Evolutionary conservation across 495 filamentous ascomycete species (phyloP), one percentile per base, ranked within the genome.

Genomic region (Hyaloscypha bicolor): DNA sequence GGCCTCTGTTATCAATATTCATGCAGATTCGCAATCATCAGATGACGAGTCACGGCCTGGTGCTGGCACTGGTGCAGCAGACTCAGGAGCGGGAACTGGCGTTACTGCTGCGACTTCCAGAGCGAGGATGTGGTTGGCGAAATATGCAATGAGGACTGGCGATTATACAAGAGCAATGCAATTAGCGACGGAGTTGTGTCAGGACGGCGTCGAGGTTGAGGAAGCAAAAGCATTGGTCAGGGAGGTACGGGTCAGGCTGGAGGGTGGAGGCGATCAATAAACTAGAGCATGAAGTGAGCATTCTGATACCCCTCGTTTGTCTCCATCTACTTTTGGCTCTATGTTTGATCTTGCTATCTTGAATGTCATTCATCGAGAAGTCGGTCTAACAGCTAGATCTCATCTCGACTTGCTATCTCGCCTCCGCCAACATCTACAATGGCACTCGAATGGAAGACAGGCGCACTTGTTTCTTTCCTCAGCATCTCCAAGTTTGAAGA

Each of bases 181-280:
- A 69, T 79, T 97, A 19, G 94, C 93, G 3, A 91, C 86, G 61
- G 94, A 98, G 75, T 81, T 98, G 42, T 97, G 93, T 76, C 92
- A 97, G 76, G 96, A 99, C 79, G 96, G 96, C 1, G 88, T 93
- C 31, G 96, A 99, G 78, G 93, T 99, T 19, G 96, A 99, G 77
- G 96, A 99, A 77, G 96, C 96, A 16, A 97, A 98, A 81, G 94
- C 94, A 3, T 81, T 99, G 67, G 91, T 97, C 69, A 85, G 93
- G 66, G 95, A 98, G 80, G 85, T 96, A 25, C 82, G 94, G 69
- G 91, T 91, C 5, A 86, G 93, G 75, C 85, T 93, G 76, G 92
- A 95, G 71, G 75, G 9, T 42, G 51, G 31, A 33, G 59, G 21
- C 19, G 59, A 56, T 56, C 42, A 48, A 16, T 48, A 19, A 56